Conservation (phyloP, 257 asterid genomes). For the Solanum sparsipilum region DNA sequence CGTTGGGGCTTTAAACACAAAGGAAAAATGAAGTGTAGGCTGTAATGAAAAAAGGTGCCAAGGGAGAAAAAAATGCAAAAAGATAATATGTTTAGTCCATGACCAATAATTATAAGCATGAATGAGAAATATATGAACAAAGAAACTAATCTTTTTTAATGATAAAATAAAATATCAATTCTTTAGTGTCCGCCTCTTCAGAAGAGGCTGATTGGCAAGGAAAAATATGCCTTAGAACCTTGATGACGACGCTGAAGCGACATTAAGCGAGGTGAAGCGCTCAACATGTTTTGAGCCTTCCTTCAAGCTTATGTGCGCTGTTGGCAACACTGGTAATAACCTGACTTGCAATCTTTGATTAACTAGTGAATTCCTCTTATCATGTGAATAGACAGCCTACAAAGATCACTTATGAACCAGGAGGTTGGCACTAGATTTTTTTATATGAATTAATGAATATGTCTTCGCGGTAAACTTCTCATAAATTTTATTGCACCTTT, state of each 20-base stretch:
- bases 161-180: neutral
- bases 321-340: neutral
- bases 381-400: neutral
- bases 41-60: neutral
- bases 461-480: neutral
- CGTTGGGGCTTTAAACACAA: neutral
- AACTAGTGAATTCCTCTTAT: neutral
- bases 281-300: neutral
- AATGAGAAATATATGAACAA: neutral
- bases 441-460: neutral
- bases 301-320: neutral
- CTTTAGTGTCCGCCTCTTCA: neutral
- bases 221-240: neutral
- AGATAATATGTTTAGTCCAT: neutral
- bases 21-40: neutral
- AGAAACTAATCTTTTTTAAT: neutral
- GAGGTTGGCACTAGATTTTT: neutral
- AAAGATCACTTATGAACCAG: neutral
- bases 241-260: neutral
- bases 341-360: neutral
- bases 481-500: neutral
- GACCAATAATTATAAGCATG: neutral
- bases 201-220: neutral
- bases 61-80: neutral
- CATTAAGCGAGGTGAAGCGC: neutral